Evolutionary conservation across 2,329 filamentous ascomycete species (phyloP).

Genomic region (Cercospora sp.): DNA sequence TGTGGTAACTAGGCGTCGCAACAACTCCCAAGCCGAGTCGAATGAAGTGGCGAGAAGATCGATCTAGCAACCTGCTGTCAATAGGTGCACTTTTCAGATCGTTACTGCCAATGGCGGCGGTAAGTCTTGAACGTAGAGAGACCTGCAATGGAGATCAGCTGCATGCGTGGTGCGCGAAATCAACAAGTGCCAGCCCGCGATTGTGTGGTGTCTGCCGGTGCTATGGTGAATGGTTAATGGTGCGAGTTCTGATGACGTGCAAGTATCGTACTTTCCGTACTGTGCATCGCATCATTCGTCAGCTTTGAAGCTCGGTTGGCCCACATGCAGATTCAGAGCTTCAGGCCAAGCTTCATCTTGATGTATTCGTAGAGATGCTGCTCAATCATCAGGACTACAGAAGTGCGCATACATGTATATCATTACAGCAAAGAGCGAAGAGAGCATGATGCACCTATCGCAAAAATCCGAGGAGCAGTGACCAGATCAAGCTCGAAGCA

Average conservation of each 20-base stretch:
- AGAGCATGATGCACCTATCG: background rate
- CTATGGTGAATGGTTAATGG: background rate
- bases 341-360: background rate
- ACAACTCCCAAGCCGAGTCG: background rate
- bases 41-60: background rate
- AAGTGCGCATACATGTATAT: background rate
- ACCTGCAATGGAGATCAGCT: background rate
- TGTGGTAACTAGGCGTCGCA: background rate
- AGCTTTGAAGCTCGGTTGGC: background rate
- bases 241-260: background rate
- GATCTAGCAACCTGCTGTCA: background rate
- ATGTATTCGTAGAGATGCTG: background rate
- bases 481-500: background rate
- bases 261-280: background rate
- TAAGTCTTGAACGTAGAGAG: background rate
- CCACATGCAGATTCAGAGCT: background rate
- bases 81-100: background rate
- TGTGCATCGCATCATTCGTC: background rate
- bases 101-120: background rate
- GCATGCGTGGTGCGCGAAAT: background rate
- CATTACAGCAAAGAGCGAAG: background rate
- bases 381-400: background rate
- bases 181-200: background rate
- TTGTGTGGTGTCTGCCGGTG: background rate
- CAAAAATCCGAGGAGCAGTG: background rate